A percentile compares a stretch with the other conserved stretches of the same genome.
These are phyloP conservation scores for Cladosporium sp. DNA, from an alignment of 2,329 filamentous ascomycete genomes.

Conservation along the genomic window DNA sequence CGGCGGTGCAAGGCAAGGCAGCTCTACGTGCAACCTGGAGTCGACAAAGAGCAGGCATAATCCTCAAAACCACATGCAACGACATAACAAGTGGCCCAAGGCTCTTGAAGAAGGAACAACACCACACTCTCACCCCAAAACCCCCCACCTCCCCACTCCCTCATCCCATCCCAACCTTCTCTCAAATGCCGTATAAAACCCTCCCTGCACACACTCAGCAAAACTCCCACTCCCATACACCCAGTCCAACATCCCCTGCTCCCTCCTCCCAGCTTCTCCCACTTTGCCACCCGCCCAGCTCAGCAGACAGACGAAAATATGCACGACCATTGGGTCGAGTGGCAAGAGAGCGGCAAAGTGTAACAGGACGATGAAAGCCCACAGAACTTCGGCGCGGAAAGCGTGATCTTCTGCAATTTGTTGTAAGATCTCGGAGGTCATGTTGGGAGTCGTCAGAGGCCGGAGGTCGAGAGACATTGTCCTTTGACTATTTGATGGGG, in stretches of 20 bases:
- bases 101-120: neutral
- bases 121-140: neutral
- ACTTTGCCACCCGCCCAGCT: neutral
- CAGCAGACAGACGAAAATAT: slow-evolving; percentile 18
- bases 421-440: neutral
- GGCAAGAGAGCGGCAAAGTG: slow-evolving; percentile 19
- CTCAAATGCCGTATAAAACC: neutral
- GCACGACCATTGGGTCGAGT: slow-evolving; percentile 19
- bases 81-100: neutral
- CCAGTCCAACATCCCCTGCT: neutral
- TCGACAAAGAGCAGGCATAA: too few relatives aligned
- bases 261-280: neutral
- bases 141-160: neutral
- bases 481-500: neutral
- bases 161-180: neutral
- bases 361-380: slow-evolving; percentile 21
- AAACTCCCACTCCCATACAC: neutral
- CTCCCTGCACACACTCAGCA: slow-evolving; percentile 1
- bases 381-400: slow-evolving; percentile 16
- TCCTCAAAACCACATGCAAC: too few relatives aligned
- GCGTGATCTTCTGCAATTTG: slow-evolving; percentile 10
- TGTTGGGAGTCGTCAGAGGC: slow-evolving; percentile 1
- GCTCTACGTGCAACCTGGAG: too few relatives aligned
- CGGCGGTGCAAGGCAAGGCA: neutral
- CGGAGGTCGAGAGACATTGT: slow-evolving; percentile 12